Evolutionary conservation across 306 rosid species (phyloP).

Genomic region (Sesbania bispinosa): DNA sequence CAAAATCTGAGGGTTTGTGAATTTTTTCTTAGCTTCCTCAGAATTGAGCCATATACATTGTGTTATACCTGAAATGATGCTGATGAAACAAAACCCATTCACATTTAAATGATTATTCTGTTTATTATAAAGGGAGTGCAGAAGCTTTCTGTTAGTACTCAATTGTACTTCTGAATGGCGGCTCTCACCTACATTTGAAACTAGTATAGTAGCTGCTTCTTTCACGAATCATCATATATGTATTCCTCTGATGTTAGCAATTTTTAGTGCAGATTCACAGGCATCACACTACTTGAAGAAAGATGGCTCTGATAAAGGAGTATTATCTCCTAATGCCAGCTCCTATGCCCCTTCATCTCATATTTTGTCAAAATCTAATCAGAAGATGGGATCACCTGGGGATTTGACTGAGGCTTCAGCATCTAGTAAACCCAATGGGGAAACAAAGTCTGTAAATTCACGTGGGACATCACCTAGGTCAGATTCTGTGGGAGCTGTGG

Average conservation of each 20-base stretch:
- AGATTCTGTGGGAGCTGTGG: slow-evolving; percentile 44
- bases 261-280: slow-evolving; percentile 51
- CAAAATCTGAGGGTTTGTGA: slow-evolving; percentile 69
- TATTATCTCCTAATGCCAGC: slow-evolving; percentile 42
- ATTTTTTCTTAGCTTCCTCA: slow-evolving; percentile 1
- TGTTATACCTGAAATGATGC: not conserved
- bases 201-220: slow-evolving; percentile 1
- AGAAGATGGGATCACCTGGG: slow-evolving; percentile 45
- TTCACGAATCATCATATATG: not conserved
- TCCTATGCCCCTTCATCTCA: slow-evolving; percentile 51
- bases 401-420: slow-evolving; percentile 40
- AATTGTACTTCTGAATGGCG: slow-evolving; percentile 14
- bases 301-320: slow-evolving; percentile 56
- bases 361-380: slow-evolving; percentile 40
- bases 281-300: slow-evolving; percentile 40
- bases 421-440: slow-evolving; percentile 45
- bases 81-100: not conserved
- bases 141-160: slow-evolving; percentile 10
- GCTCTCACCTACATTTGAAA: slow-evolving; percentile 10
- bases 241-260: slow-evolving; percentile 11
- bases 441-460: slow-evolving; percentile 39
- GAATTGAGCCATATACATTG: slow-evolving; percentile 4
- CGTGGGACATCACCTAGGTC: slow-evolving; percentile 54
- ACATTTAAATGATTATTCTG: not conserved
- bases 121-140: not conserved